Base-by-base conservation (phyloP, 768 basidiomycete species). In the Termitomyces sp. region DNA sequence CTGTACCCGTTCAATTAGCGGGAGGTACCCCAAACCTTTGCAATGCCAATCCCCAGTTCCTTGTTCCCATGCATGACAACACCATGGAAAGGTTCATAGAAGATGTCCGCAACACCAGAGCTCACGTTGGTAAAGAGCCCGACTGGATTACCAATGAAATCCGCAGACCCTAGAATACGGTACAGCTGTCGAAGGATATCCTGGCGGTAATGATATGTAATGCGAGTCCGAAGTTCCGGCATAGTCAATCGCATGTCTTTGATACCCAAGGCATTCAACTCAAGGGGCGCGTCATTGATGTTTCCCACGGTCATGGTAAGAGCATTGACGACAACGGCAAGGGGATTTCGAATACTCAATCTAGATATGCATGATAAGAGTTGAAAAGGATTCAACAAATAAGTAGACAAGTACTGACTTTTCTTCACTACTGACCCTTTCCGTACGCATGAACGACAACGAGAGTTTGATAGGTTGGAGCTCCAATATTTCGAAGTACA, bases 51-150 rank as follows among this genome's bases (percentile, higher is more conserved):
- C 3, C 95, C 97, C 27, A 98, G 73, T 57, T 98, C 96, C 67
- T 87, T 89, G 72, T 95, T 96, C 3, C 96, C 96, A 66, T 94
- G 94, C 84, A 96, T 91, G 56, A 99, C 90, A 32, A 95, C 91
- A 34, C 95, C 95, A 57, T 95, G 89, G 79, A 95, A 97, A 2
- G 97, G 97, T 71, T 98, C 96, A 64, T 98, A 97, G 79, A 99
- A 98, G 64, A 98, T 95, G 71, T 99, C 97, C 53, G 91, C 91
- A 5, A 98, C 92, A 12, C 97, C 97, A 30, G 95, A 97, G 68
- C 93, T 96, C 68, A 99, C 95, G 68, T 98, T 98, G 50, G 91
- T 96, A 79, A 99, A 98, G 44, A 99, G 80, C 10, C 97, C 97
- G 45, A 98, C 95, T 4, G 96, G 96, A 69, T 95, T 95, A 14